Evolutionary conservation across 495 filamentous ascomycete genomes (phyloP), one percentile per base, ranked within the genome.

Genomic region (Trichocladium uniseriatum): DNA sequence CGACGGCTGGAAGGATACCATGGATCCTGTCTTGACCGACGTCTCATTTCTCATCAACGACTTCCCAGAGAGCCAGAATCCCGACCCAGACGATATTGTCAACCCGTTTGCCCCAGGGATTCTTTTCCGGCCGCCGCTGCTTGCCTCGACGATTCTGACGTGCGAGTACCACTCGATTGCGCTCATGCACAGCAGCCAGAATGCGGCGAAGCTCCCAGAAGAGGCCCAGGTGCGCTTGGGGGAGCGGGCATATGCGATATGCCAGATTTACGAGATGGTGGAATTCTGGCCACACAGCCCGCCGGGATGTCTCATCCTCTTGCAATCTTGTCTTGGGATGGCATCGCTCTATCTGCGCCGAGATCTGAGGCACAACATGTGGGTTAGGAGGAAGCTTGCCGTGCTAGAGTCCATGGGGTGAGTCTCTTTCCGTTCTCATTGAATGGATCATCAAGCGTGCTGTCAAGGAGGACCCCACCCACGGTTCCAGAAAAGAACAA

Each of bases 371-470:
- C 77, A 94, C 62, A 74, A 79, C n/a, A 83, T 83, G 73, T 98
- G 90, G 91, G 74, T 80, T 52, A 81, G 87, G 48, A 76, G 78
- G 58, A 91, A 88, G 64, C 76, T 92, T 61, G 88, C 83, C 14
- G 63, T 76, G 47, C 73, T 95, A 48, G 92, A 98, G 66, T 71
- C 77, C 51, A 70, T 81, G 60, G 92, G 92, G 92, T 96, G 66
- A 71, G 88, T 75, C 42, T 40, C 5, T 13, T 51, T 43, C 37
- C 18, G 18, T n/a, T n/a, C n/a, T n/a, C n/a, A n/a, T n/a, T n/a
- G n/a, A n/a, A n/a, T n/a, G n/a, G n/a, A n/a, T n/a, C n/a, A n/a
- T n/a, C n/a, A n/a, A n/a, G n/a, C n/a, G n/a, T n/a, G n/a, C n/a
- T n/a, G n/a, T n/a, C n/a, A n/a, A n/a, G n/a, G n/a, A n/a, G n/a